phyloP scores from a whole-genome alignment of 441 rosid genomes.

The Corymbia calophylla region DNA sequence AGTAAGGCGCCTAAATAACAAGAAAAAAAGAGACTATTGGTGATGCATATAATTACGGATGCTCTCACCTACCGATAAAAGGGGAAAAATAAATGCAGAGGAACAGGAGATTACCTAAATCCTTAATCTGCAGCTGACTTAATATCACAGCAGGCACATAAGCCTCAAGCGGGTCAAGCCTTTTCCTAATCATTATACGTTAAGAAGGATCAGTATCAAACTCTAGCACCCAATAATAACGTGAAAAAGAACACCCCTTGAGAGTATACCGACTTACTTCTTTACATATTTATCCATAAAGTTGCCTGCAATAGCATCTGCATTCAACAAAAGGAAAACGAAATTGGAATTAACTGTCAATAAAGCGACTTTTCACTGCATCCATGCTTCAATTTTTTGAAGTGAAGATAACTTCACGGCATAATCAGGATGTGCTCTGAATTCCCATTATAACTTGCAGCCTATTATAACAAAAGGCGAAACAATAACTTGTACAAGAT shows the following conservation, averaged over 20 bases:
- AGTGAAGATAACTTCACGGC: neutral
- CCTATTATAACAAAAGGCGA: neutral
- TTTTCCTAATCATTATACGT: conserved; percentile 42
- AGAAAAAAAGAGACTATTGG: neutral
- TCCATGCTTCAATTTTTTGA: neutral
- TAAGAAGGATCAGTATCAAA: neutral
- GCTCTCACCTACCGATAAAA: neutral
- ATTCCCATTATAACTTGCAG: neutral
- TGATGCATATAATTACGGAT: neutral
- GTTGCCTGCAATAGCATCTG: conserved; percentile 58
- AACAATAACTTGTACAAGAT: neutral
- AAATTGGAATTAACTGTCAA: neutral
- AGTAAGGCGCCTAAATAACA: neutral
- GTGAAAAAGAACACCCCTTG: neutral
- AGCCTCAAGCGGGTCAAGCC: conserved; percentile 77
- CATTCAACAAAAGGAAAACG: conserved; percentile 4
- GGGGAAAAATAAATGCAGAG: neutral
- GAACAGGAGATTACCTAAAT: conserved; percentile 43
- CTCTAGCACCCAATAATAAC: neutral
- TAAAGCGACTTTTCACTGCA: neutral
- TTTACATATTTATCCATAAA: conserved; percentile 66
- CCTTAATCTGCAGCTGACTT: conserved; percentile 66
- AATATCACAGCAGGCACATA: conserved; percentile 82
- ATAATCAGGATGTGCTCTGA: neutral
- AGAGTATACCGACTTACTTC: conserved; percentile 6